Evolutionary conservation across 139 green algal species (phyloP).

Genomic region (Pseudopediastrum boryanum): DNA sequence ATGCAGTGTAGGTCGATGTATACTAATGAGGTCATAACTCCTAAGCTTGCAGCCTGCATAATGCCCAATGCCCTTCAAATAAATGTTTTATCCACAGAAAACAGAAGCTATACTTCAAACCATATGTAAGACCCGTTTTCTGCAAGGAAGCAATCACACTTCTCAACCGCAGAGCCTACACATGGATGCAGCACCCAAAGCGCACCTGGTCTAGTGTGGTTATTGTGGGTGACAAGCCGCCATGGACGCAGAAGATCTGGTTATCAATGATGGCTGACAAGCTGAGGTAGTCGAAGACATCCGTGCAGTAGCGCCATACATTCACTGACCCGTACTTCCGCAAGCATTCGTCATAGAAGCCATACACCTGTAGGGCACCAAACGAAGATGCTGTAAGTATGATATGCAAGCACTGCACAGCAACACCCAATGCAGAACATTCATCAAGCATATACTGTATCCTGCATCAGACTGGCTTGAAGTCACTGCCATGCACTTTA

Average conservation of each 20-base stretch:
- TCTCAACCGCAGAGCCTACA: neutral
- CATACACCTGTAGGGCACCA: conserved; percentile 87
- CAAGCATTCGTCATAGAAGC: conserved; percentile 99
- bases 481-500: too few relatives aligned
- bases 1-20: too few relatives aligned
- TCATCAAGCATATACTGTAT: neutral
- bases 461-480: neutral
- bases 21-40: too few relatives aligned
- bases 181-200: neutral
- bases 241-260: conserved; percentile 96
- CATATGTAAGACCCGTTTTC: too few relatives aligned
- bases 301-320: conserved; percentile 99
- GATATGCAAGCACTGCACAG: neutral
- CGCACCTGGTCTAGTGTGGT: conserved; percentile 94
- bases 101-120: too few relatives aligned
- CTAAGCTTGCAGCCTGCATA: too few relatives aligned
- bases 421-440: neutral
- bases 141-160: too few relatives aligned
- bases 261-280: conserved; percentile 90
- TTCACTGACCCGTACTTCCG: conserved; percentile 99
- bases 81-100: too few relatives aligned
- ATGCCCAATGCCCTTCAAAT: too few relatives aligned
- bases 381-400: neutral
- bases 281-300: conserved; percentile 99
- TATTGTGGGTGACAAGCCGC: conserved; percentile 95